Base-by-base conservation (phyloP, 257 asterid species). In the Plantago major region DNA sequence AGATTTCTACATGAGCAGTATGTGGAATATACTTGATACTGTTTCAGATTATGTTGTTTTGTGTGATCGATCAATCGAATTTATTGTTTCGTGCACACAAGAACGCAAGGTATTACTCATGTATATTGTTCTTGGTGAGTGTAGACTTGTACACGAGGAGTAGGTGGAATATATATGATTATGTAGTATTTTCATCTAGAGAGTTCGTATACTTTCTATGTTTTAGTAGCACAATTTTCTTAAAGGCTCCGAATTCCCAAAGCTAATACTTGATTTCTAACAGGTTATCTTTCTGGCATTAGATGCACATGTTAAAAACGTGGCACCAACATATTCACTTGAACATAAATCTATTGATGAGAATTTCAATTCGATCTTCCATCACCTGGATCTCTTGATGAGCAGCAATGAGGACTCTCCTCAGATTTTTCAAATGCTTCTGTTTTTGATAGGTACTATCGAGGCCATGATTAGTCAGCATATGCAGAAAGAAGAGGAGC, bases 241-340 rank as follows among this genome's bases (percentile, higher is more conserved):
- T 37, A 48, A 37, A 30, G 58, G 64, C 42, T 64, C 53, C 28
- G 66, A 55, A 62, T 4, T 73, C 65, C 68, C 46, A 49, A 70
- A 64, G 62, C 65, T 65, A 53, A 65, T 63, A 62, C 49, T 63
- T 49, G 46, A 75, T 73, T 74, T 63, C 49, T 77, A 67, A 61
- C 87, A 90, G 97, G 92, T 90, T 52, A 81, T 90, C 62, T 90
- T 90, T 83, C 84, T 71, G 69, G 89, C 94, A 42, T 79, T 90
- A 60, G 95, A 87, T 71, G 79, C 69, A 38, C 78, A 73, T 63
- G 83, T 87, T 17, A 83, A 90, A 84, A 85, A 87, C 63, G 83
- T 82, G 71, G 86, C 77, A 57, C 66, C 77, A 22, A 69, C 88
- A 13, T 83, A 85, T 75, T 64, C 84, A 12, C 79, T 87, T 54